A percentile compares a stretch with the other conserved stretches of the same genome.
phyloP scores from a whole-genome alignment of 2,329 filamentous ascomycete species.

The Penicillium palitans region DNA sequence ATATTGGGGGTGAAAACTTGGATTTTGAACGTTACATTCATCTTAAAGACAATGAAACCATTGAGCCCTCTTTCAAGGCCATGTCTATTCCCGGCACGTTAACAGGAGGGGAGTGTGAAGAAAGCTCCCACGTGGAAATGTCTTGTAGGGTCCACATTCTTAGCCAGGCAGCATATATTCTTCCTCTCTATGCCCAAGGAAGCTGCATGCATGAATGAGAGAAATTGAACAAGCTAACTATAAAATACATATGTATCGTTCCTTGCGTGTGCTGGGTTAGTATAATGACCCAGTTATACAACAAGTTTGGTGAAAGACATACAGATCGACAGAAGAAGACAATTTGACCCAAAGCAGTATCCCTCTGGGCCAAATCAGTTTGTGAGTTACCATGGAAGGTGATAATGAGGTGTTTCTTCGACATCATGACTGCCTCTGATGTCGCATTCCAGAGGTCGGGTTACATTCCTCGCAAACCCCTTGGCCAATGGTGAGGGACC shows the following conservation, averaged over 20 bases:
- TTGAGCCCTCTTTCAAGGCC: not conserved
- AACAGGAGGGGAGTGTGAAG: not conserved
- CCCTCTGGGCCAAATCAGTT: not conserved
- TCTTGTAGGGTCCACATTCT: not conserved
- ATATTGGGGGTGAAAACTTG: not conserved
- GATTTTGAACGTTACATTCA: conserved; percentile 16
- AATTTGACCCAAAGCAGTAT: not conserved
- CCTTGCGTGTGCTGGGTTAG: not conserved
- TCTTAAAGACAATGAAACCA: conserved; percentile 11
- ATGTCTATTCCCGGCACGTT: conserved; percentile 13
- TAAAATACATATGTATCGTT: too few relatives aligned
- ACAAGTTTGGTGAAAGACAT: not conserved
- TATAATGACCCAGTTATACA: not conserved
- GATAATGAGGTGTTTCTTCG: not conserved
- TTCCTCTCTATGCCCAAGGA: not conserved
- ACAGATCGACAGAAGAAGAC: too few relatives aligned
- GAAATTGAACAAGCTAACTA: not conserved
- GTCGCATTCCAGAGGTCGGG: conserved; percentile 17
- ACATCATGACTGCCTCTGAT: conserved; percentile 8
- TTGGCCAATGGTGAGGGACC: conserved; percentile 3
- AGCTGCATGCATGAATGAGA: not conserved
- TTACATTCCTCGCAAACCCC: conserved; percentile 18
- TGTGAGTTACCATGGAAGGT: not conserved
- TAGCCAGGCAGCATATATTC: not conserved
- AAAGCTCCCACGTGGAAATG: conserved; percentile 5